Base-by-base conservation (phyloP, 371 early-diverging fungal species). In the Gilbertella persicaria region DNA sequence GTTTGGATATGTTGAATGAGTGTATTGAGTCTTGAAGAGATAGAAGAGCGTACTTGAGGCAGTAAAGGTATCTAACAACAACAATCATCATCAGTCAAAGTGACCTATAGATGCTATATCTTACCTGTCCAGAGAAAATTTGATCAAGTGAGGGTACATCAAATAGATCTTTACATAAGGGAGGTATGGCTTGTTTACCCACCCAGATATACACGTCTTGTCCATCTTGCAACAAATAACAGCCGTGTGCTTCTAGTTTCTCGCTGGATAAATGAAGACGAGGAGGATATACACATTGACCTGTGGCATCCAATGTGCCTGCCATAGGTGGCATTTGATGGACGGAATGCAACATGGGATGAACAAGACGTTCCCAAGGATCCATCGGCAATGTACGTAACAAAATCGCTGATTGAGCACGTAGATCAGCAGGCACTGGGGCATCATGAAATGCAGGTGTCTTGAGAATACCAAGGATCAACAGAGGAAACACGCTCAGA, bases 151-250 rank as follows among this genome's bases (percentile, higher is more conserved):
- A 61, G 24, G 69, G 55, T 2, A 62, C 71, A 20, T 79, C 82
- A 23, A 91, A 71, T 26, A 91, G 52, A 44, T 73, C 73, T 43
- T 66, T 78, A 47, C 80, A 75, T 5, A 92, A 55, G 38, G 82
- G 74, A 5, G 89, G 85, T 13, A 75, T 69, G n/a, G 75, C 83
- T 3, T 71, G 78, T 46, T 86, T 76, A 14, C 91, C 88, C 26
- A 94, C 62, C 93, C 92, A 94, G 21, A 94, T 37, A 56, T 83
- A 86, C 17, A 88, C 73, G 25, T 83, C 76, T 12, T 72, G 60
- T 16, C 88, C 85, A 55, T 86, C 79, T 45, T 88, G 84, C 25
- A 94, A 62, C 35, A 94, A 66, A 61, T 83, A 93, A 4, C 88
- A 64, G 2, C 94, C 92, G 47, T 87, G 77, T 9, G 84, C 75